These are phyloP conservation scores for Cutaneotrichosporon sp. DNA, from an alignment of 1,284 basidiomycete species.

Conservation along the genomic window DNA sequence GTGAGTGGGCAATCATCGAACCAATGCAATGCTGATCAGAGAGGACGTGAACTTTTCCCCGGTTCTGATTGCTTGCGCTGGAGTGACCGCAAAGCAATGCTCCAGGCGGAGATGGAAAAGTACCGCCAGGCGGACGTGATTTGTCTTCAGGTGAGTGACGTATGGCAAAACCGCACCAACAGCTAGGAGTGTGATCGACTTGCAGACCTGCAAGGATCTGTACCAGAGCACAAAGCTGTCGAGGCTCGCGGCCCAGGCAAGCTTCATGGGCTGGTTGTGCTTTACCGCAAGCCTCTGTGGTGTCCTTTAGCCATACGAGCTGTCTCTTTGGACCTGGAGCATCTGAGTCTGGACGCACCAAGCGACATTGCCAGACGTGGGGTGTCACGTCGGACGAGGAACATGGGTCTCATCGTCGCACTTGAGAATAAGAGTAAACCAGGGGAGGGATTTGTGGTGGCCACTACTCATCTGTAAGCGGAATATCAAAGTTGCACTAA, in stretches of 20 bases:
- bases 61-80: constrained; percentile 70
- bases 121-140: constrained; percentile 63
- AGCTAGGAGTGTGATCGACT: constrained; percentile 55
- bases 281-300: constrained; percentile 59
- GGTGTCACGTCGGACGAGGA: constrained; percentile 68
- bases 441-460: constrained; percentile 53
- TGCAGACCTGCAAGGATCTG: constrained; percentile 60
- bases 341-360: constrained; percentile 2
- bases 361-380: constrained; percentile 45
- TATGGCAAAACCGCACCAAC: not conserved
- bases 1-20: constrained; percentile 24
- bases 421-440: constrained; percentile 52
- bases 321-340: constrained; percentile 14
- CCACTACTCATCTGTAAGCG: constrained; percentile 59
- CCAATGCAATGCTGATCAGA: not conserved
- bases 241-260: constrained; percentile 66
- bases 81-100: constrained; percentile 64
- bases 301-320: constrained; percentile 42
- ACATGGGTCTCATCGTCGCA: constrained; percentile 71
- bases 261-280: constrained; percentile 75
- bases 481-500: not conserved
- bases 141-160: constrained; percentile 66
- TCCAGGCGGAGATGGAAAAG: constrained; percentile 63
- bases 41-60: constrained; percentile 79
- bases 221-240: constrained; percentile 50